Conservation (phyloP, 345 rosid genomes). For the Tarenaya hassleriana region DNA sequence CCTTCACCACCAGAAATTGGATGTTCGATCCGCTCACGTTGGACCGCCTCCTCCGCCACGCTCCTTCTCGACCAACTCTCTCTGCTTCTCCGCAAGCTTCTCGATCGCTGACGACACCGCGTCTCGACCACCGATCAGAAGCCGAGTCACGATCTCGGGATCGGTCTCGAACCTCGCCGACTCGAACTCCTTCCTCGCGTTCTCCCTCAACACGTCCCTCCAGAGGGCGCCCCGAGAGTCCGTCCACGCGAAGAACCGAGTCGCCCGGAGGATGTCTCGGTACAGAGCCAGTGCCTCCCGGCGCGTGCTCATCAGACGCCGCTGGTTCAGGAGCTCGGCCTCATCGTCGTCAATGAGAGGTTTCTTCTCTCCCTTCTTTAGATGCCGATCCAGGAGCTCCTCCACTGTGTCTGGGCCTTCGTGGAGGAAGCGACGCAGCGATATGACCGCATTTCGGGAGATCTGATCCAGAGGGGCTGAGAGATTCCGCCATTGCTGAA, state of each 20-base stretch:
- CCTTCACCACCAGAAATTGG: background rate
- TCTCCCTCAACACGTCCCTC: constrained; percentile 73
- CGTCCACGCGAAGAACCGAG: constrained; percentile 72
- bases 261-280: constrained; percentile 78
- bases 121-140: constrained; percentile 77
- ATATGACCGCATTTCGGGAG: background rate
- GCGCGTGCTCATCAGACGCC: constrained; percentile 58
- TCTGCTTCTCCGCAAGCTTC: constrained; percentile 72
- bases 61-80: constrained; percentile 51
- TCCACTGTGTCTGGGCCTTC: constrained; percentile 80
- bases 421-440: constrained; percentile 35
- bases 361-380: constrained; percentile 50
- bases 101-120: constrained; percentile 65
- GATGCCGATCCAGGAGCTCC: constrained; percentile 71
- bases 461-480: constrained; percentile 7
- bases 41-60: constrained; percentile 29
- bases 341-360: constrained; percentile 49
- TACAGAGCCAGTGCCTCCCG: constrained; percentile 74
- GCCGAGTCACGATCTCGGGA: constrained; percentile 64
- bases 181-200: constrained; percentile 79
- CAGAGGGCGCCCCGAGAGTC: constrained; percentile 65
- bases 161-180: constrained; percentile 78
- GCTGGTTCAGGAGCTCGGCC: constrained; percentile 49
- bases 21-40: constrained; percentile 10
- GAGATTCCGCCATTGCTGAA: constrained; percentile 45